phyloP scores from a whole-genome alignment of 352 stramenopile genomes.

The Achlya hypogyna region DNA sequence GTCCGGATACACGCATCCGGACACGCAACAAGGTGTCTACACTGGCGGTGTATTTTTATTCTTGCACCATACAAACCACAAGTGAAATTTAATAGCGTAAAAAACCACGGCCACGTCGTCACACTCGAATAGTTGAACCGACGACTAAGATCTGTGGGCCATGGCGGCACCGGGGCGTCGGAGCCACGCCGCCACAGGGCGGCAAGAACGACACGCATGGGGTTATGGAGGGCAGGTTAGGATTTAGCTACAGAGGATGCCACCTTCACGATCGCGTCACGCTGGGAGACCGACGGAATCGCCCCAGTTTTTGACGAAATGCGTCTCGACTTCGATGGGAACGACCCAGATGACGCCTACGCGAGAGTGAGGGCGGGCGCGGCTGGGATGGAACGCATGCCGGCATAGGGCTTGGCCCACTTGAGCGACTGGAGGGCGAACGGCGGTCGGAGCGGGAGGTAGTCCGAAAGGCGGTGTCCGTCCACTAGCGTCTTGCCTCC shows the following conservation, averaged over 20 bases:
- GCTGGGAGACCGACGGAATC: not conserved
- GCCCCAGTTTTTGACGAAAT: not conserved
- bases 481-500: not conserved
- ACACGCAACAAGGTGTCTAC: not conserved
- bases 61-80: no score
- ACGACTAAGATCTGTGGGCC: no score
- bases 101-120: no score
- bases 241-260: no score
- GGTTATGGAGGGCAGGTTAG: no score
- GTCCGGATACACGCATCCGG: not conserved
- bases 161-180: no score
- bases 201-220: no score
- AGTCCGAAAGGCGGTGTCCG: not conserved
- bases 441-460: not conserved
- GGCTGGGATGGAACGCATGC: not conserved
- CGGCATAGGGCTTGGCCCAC: conserved; percentile 11
- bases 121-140: no score
- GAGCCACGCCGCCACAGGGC: no score
- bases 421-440: not conserved
- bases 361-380: not conserved
- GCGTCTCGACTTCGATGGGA: conserved; percentile 6
- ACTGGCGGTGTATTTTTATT: not conserved
- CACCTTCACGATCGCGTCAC: no score
- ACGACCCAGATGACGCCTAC: conserved; percentile 9
- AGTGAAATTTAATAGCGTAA: no score